Evolutionary conservation across 1,284 basidiomycete genomes (phyloP).

Genomic region (Singerocomus rubriflavus): DNA sequence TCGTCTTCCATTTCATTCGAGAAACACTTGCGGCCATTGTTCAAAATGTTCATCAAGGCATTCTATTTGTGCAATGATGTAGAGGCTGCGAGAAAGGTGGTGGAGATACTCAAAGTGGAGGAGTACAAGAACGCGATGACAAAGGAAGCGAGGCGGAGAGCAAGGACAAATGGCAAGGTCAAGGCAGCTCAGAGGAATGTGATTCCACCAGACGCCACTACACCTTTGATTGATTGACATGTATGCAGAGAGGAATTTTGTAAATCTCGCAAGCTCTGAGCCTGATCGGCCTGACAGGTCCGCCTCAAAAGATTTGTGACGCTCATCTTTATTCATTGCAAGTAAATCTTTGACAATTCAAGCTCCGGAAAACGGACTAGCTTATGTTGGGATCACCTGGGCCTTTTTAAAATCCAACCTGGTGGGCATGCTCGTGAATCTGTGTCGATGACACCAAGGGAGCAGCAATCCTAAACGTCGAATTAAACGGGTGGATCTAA

Average conservation of each 20-base stretch:
- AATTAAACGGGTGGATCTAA: not conserved
- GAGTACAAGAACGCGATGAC: conserved; percentile 15
- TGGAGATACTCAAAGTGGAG: conserved; percentile 54
- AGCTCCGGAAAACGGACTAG: not conserved
- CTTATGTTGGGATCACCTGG: not conserved
- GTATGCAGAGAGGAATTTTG: not conserved
- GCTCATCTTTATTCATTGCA: not conserved
- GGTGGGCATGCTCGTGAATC: not conserved
- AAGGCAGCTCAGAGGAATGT: conserved; percentile 9
- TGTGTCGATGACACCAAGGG: not conserved
- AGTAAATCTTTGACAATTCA: not conserved
- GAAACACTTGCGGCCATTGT: conserved; percentile 59
- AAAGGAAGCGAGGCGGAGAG: conserved; percentile 19
- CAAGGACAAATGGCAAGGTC: conserved; percentile 20
- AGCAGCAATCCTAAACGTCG: not conserved
- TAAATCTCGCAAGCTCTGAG: conserved; percentile 5
- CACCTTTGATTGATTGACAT: conserved; percentile 13
- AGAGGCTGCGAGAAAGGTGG: conserved; percentile 48
- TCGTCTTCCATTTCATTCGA: conserved; percentile 44
- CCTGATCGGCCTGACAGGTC: not conserved
- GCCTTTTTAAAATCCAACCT: not conserved
- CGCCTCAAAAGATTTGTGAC: not conserved
- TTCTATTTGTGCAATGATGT: conserved; percentile 53
- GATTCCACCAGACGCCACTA: conserved; percentile 1
- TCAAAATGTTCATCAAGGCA: conserved; percentile 68